Evolutionary conservation across 75 land plant species (phyloP).

Genomic region (Larix kaempferi): DNA sequence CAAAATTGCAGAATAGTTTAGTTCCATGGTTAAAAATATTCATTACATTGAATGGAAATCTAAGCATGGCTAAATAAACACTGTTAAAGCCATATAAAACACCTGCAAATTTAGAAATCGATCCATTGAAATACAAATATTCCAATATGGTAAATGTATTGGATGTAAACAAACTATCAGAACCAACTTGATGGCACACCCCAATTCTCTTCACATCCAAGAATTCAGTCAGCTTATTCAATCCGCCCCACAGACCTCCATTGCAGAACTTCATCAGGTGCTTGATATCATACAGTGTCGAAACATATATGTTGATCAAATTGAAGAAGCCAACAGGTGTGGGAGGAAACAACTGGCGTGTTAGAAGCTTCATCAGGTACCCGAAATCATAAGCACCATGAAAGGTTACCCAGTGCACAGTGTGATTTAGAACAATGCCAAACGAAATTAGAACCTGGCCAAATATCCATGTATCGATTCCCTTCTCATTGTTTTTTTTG

Average conservation of each 20-base stretch:
- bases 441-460: slow-evolving; percentile 19
- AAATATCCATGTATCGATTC: slow-evolving; percentile 40
- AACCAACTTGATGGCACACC: no score
- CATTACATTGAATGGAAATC: no score
- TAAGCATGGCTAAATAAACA: no score
- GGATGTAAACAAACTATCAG: no score
- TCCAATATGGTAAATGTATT: no score
- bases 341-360: slow-evolving; percentile 38
- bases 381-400: slow-evolving; percentile 32
- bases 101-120: no score
- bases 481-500: slow-evolving; percentile 30
- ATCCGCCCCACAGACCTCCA: slow-evolving; percentile 52
- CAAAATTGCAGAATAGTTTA: no score
- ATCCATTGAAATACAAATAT: no score
- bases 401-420: slow-evolving; percentile 60
- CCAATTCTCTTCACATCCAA: slow-evolving; percentile 38
- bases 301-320: slow-evolving; percentile 41
- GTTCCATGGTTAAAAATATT: no score
- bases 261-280: slow-evolving; percentile 3
- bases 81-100: no score
- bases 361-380: slow-evolving; percentile 28
- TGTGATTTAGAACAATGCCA: slow-evolving; percentile 32
- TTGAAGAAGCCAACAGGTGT: slow-evolving; percentile 35
- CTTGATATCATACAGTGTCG: slow-evolving; percentile 54
- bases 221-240: slow-evolving; percentile 43